Percentiles rank a stretch among this genome's conserved stretches.
These are phyloP conservation scores for Yamadazyma scolyti DNA, from an alignment of 805 yeast genomes.

Conservation along the genomic window DNA sequence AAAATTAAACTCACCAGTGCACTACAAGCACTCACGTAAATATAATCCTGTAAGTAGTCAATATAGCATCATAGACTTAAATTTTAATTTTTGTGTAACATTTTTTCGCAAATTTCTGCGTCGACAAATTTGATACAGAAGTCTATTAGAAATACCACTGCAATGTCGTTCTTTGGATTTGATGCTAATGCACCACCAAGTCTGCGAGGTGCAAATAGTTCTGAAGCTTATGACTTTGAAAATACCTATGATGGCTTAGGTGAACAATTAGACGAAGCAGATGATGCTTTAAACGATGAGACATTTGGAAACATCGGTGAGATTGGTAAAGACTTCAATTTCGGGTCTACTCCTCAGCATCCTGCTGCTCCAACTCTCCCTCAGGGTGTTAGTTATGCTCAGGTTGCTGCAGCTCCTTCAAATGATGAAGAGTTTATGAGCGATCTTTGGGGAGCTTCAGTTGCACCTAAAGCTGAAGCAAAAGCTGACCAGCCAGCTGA, in stretches of 20 bases:
- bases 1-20: constrained; percentile 74
- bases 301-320: constrained; percentile 62
- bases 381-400: constrained; percentile 37
- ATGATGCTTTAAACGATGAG: constrained; percentile 77
- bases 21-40: constrained; percentile 58
- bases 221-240: constrained; percentile 64
- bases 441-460: constrained; percentile 40
- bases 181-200: constrained; percentile 43
- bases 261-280: constrained; percentile 58
- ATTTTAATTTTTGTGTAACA: background rate
- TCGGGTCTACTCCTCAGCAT: constrained; percentile 35
- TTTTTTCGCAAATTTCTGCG: constrained; percentile 1
- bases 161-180: constrained; percentile 73
- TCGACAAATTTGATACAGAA: constrained; percentile 1
- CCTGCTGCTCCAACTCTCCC: constrained; percentile 13
- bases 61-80: background rate
- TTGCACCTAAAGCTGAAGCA: constrained; percentile 23
- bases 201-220: constrained; percentile 13
- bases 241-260: constrained; percentile 82
- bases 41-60: background rate
- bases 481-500: constrained; percentile 20
- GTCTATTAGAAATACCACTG: background rate
- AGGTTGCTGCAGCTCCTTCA: constrained; percentile 28
- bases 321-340: constrained; percentile 63
- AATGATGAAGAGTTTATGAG: constrained; percentile 45